These are phyloP conservation scores for Chiua virens DNA, from an alignment of 768 basidiomycete species.

Conservation along the genomic window DNA sequence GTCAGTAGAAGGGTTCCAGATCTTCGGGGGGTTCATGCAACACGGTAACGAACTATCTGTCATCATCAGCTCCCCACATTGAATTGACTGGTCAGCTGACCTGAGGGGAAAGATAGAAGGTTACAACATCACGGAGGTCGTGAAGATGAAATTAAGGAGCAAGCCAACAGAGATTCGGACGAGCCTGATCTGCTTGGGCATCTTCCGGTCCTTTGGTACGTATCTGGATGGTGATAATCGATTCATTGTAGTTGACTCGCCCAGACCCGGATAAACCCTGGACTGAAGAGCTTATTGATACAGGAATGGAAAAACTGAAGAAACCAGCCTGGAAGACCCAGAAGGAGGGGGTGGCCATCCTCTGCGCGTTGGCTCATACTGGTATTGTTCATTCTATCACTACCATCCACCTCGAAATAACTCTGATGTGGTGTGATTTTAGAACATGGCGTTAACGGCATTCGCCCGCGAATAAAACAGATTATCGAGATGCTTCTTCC, in stretches of 20 bases:
- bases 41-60: not conserved
- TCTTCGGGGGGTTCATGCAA: conserved; percentile 1
- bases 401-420: not conserved
- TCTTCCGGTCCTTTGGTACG: conserved; percentile 2
- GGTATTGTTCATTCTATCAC: not conserved
- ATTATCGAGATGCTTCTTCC: conserved; percentile 19
- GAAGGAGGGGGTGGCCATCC: conserved; percentile 21
- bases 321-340: conserved; percentile 9
- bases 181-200: conserved; percentile 4
- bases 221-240: too few relatives aligned
- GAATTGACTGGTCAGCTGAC: not conserved
- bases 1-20: conserved; percentile 4
- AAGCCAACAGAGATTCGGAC: conserved; percentile 3
- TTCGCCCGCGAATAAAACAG: not conserved
- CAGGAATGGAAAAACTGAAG: not conserved
- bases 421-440: not conserved
- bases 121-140: not conserved
- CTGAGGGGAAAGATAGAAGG: not conserved
- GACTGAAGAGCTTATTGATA: not conserved
- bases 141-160: not conserved
- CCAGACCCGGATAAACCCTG: not conserved
- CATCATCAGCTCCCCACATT: not conserved
- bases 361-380: conserved; percentile 21
- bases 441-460: conserved; percentile 13
- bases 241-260: not conserved